Evolutionary conservation across 495 filamentous ascomycete genomes (phyloP).

Genomic region (Viridothelium virens): DNA sequence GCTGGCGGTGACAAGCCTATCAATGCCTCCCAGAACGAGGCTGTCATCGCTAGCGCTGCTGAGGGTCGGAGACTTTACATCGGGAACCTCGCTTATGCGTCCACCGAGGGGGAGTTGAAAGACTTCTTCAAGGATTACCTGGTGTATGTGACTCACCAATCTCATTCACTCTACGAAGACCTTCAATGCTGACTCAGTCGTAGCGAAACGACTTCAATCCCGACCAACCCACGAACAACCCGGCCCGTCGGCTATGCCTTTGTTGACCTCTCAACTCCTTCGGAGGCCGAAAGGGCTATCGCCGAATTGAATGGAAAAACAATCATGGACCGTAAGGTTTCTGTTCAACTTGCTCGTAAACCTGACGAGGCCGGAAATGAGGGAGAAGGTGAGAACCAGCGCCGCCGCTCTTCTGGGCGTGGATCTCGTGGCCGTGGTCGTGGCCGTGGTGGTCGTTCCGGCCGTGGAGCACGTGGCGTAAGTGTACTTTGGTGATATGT

Average conservation of each 20-base stretch:
- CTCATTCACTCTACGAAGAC: no score
- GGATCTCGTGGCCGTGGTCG: constrained; percentile 39
- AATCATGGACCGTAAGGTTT: constrained; percentile 96
- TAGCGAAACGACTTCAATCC: constrained; percentile 96
- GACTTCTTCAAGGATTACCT: constrained; percentile 97
- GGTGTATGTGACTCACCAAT: constrained; percentile 64
- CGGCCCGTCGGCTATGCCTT: constrained; percentile 98
- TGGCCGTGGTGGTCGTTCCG: constrained; percentile 69
- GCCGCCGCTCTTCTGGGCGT: constrained; percentile 34
- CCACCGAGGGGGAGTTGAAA: constrained; percentile 98
- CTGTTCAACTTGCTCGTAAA: constrained; percentile 96
- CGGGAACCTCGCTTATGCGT: constrained; percentile 99
- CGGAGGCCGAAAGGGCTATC: constrained; percentile 91
- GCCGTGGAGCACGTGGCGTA: constrained; percentile 70
- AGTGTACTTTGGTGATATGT: constrained; percentile 35
- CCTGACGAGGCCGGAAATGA: constrained; percentile 75
- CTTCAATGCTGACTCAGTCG: constrained; percentile 12
- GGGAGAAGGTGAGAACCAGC: constrained; percentile 52
- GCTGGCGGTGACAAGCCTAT: constrained; percentile 38
- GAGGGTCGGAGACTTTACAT: constrained; percentile 99
- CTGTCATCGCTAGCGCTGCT: constrained; percentile 90
- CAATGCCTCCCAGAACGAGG: constrained; percentile 64
- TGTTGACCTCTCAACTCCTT: constrained; percentile 89
- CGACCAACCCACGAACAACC: constrained; percentile 95
- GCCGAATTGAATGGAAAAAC: constrained; percentile 90